Evolutionary conservation across 2,329 filamentous ascomycete genomes (phyloP).

Genomic region (Penicillium concentricum): DNA sequence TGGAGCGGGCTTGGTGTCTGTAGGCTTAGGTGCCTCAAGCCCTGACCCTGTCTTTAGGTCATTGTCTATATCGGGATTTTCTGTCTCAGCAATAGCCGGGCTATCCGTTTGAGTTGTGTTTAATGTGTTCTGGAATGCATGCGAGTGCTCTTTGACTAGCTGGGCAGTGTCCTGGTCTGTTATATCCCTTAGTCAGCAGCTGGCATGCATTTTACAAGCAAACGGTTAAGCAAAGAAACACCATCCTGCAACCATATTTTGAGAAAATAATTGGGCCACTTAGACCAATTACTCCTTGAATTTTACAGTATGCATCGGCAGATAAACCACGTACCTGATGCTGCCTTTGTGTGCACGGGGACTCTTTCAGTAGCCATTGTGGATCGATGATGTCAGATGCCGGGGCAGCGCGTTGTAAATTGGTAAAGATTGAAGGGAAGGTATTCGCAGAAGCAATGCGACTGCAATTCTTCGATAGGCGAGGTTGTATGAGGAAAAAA

Average conservation of each 20-base stretch:
- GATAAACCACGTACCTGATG: slow-evolving; percentile 25
- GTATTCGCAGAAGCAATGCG: slow-evolving; percentile 16
- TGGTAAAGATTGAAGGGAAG: not conserved
- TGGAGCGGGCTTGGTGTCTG: slow-evolving; percentile 5
- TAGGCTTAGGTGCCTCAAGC: slow-evolving; percentile 4
- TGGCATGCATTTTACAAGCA: not conserved
- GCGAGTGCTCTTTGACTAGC: slow-evolving; percentile 10
- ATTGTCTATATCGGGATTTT: not conserved
- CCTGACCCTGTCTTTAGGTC: not conserved
- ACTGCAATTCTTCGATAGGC: slow-evolving; percentile 10
- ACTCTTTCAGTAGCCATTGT: slow-evolving; percentile 29
- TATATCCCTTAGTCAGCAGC: slow-evolving; percentile 23
- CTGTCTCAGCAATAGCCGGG: not conserved
- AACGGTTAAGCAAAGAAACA: not conserved
- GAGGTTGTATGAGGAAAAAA: slow-evolving; percentile 7
- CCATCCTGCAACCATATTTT: not conserved
- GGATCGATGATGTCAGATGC: slow-evolving; percentile 23
- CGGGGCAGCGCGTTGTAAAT: slow-evolving; percentile 2
- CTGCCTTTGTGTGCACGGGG: slow-evolving; percentile 11
- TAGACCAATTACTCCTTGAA: slow-evolving; percentile 3
- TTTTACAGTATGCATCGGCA: not conserved
- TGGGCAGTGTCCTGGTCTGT: slow-evolving; percentile 6
- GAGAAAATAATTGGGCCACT: not conserved
- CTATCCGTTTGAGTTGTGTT: slow-evolving; percentile 16
- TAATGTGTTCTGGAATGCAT: slow-evolving; percentile 15